Conservation (phyloP, 2,329 filamentous ascomycete species). For the Lecanoromycetidae sp. region DNA sequence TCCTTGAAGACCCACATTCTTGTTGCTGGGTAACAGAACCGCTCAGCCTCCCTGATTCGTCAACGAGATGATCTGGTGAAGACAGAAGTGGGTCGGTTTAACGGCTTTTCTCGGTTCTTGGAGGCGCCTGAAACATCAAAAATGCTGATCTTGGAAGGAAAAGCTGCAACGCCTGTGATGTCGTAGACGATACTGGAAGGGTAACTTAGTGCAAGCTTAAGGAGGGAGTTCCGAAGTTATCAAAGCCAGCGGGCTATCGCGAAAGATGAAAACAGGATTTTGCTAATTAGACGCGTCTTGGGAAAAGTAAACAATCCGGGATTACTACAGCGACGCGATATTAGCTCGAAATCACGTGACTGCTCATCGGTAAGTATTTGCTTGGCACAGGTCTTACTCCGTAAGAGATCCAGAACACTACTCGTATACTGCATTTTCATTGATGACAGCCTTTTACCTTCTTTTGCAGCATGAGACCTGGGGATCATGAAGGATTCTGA, state of each 20-base stretch:
- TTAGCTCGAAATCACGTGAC: neutral
- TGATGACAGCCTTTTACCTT: too few relatives aligned
- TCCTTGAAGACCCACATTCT: slow-evolving; percentile 3
- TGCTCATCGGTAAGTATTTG: too few relatives aligned
- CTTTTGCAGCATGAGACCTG: too few relatives aligned
- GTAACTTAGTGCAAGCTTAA: too few relatives aligned
- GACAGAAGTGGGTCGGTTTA: neutral
- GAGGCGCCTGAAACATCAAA: neutral
- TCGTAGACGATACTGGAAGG: too few relatives aligned
- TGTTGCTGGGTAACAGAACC: slow-evolving; percentile 8
- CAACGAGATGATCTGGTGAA: neutral
- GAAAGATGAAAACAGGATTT: neutral
- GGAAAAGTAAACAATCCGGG: slow-evolving; percentile 5
- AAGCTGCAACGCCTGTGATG: too few relatives aligned
- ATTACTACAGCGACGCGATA: slow-evolving; percentile 3
- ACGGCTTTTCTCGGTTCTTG: neutral
- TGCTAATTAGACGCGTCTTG: neutral
- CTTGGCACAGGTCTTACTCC: too few relatives aligned
- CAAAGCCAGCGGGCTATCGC: too few relatives aligned
- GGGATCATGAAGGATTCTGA: too few relatives aligned
- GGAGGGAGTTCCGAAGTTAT: too few relatives aligned
- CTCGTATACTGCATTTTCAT: too few relatives aligned
- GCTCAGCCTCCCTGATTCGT: neutral
- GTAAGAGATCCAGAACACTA: too few relatives aligned
- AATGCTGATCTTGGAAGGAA: neutral